phyloP scores from a whole-genome alignment of 1,139 yeast genomes.

The Diutina rugosa region DNA sequence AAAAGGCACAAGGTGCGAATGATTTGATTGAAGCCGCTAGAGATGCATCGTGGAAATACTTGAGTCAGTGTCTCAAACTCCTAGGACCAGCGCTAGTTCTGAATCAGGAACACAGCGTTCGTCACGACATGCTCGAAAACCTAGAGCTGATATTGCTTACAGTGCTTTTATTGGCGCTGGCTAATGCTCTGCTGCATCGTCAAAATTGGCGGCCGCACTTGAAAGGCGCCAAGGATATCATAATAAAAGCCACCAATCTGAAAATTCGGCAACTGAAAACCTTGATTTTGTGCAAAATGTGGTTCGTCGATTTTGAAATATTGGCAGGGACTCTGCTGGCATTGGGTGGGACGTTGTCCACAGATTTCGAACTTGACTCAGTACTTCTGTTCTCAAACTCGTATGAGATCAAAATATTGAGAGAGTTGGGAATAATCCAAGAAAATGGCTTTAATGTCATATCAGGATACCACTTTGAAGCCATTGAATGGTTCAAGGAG shows the following conservation, averaged over 20 bases:
- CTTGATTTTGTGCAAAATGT: constrained; percentile 49
- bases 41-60: constrained; percentile 47
- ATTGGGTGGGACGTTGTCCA: constrained; percentile 54
- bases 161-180: constrained; percentile 53
- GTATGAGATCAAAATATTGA: constrained; percentile 24
- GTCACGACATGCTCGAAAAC: constrained; percentile 25
- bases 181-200: constrained; percentile 50
- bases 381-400: constrained; percentile 30
- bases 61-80: constrained; percentile 47
- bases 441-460: constrained; percentile 45
- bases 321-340: constrained; percentile 57
- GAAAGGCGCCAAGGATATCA: constrained; percentile 59
- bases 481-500: constrained; percentile 37
- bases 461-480: constrained; percentile 47
- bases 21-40: neutral
- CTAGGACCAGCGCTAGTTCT: constrained; percentile 29
- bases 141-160: constrained; percentile 63
- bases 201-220: constrained; percentile 72
- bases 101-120: constrained; percentile 4
- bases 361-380: constrained; percentile 35
- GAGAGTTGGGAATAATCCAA: constrained; percentile 22
- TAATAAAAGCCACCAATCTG: constrained; percentile 31
- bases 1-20: neutral
- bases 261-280: constrained; percentile 15
- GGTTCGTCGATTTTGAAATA: constrained; percentile 59